phyloP scores from a whole-genome alignment of 108 stramenopile genomes.

The Heterococcus sp. region DNA sequence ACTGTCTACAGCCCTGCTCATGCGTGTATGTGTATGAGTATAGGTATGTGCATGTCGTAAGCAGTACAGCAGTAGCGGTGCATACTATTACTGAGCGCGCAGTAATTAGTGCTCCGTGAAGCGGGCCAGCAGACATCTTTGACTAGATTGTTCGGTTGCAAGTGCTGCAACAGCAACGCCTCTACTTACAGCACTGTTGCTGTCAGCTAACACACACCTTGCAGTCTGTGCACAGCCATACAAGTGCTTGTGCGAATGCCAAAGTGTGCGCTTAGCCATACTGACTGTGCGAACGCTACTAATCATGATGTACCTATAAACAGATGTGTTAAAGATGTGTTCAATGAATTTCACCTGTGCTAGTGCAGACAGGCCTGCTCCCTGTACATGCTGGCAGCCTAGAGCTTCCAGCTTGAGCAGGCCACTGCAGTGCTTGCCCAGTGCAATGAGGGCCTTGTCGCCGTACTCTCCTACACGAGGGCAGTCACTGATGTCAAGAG shows the following conservation, averaged over 20 bases:
- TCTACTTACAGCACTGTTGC: too few relatives aligned
- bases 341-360: background rate
- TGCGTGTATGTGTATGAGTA: slow-evolving; percentile 17
- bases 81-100: background rate
- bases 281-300: too few relatives aligned
- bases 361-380: background rate
- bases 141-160: too few relatives aligned
- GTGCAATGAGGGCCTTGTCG: slow-evolving; percentile 50
- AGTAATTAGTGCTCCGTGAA: background rate
- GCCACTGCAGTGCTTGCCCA: slow-evolving; percentile 47
- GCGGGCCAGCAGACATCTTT: background rate
- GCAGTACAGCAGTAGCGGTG: background rate
- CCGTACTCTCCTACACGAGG: slow-evolving; percentile 54
- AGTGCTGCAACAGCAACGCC: too few relatives aligned
- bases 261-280: too few relatives aligned
- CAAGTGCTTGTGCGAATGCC: too few relatives aligned
- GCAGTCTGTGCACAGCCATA: too few relatives aligned
- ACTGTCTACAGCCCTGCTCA: slow-evolving; percentile 44
- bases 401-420: slow-evolving; percentile 44
- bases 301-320: too few relatives aligned
- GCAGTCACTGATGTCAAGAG: slow-evolving; percentile 46
- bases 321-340: background rate
- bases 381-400: slow-evolving; percentile 54
- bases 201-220: too few relatives aligned
- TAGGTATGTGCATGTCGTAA: background rate